Base-by-base conservation (phyloP, 148 eudicot genomes). In the Silene latifolia region DNA sequence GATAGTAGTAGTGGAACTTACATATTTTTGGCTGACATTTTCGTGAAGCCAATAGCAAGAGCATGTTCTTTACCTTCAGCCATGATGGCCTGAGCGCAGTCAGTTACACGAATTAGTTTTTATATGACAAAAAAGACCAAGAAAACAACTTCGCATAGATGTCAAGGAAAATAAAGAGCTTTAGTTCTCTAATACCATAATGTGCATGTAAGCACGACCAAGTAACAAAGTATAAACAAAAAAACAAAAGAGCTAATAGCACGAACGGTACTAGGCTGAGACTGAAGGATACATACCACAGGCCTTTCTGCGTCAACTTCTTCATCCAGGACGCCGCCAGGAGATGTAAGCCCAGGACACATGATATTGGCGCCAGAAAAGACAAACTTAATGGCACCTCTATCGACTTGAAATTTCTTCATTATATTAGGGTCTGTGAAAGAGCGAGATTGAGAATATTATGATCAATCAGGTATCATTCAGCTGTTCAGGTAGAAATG, bases 61-160 rank as follows among this genome's bases (percentile, higher is more conserved):
- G 99, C 99, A 86, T 95, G 97, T 66, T 95, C 88, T 88, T 95
- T 95, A 62, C 99, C 99, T 87, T 95, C 99, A 71, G 99, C 99
- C 99, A 95, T 92, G 81, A 95, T 95, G 58, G 99, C 99, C 99
- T 92, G 85, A 62, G 60, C 14, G 79, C 47, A 67, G 67, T 66
- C 61, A 79, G 23, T 42, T 56, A 6, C 57, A 66, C 35, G 24
- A 42, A 69, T 79, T 65, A 81, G 73, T 32, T 8, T 63, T 53
- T 15, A 18, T 23, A 59, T 42, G 44, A 39, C 44, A 39, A 58
- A 32, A 3, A 76, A 54, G 3, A 12, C 7, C 23, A 57, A 32
- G n/a, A n/a, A 65, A 15, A 14, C 7, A 74, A 5, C 21, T 39
- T 24, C 8, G 66, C 72, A 79, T 63, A 39, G 13, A 67, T 63